Evolutionary conservation across 192 early-diverging fungal genomes (phyloP).

Genomic region (Podila minutissima): DNA sequence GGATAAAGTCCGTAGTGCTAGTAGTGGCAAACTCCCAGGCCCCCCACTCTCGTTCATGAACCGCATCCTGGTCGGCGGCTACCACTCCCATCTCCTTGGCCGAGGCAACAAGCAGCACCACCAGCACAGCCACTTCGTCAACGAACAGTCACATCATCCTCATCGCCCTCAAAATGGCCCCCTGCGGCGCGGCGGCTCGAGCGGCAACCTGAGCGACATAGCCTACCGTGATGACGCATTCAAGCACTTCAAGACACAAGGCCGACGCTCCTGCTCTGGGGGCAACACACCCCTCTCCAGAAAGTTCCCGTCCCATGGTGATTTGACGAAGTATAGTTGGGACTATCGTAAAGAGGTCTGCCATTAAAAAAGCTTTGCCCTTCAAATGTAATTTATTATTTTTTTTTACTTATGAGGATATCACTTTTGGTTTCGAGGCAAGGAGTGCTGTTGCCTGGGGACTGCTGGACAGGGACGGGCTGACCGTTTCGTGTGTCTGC

Average conservation of each 20-base stretch:
- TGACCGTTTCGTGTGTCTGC: conserved; percentile 49
- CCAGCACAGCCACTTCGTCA: not conserved
- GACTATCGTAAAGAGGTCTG: conserved; percentile 18
- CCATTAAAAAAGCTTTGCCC: not conserved
- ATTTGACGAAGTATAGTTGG: conserved; percentile 12
- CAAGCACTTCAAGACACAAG: not conserved
- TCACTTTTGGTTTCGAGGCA: not conserved
- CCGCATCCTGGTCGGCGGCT: conserved; percentile 3
- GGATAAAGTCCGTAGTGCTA: not conserved
- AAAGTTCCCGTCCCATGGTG: conserved; percentile 20
- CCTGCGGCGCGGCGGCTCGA: not conserved
- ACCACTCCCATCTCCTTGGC: not conserved
- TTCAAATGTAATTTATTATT: not conserved
- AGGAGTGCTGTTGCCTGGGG: conserved; percentile 8
- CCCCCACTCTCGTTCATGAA: conserved; percentile 21
- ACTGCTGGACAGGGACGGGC: conserved; percentile 10
- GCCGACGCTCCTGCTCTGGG: not conserved
- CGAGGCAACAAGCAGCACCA: not conserved
- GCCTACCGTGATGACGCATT: not conserved
- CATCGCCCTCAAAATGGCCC: no score
- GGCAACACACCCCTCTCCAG: not conserved
- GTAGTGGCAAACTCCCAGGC: not conserved
- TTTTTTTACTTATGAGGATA: not conserved
- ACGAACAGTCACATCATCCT: no score
- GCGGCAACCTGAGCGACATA: not conserved